Base-by-base conservation (phyloP, 495 filamentous ascomycete genomes). In the Astrothelium macrocarpum region DNA sequence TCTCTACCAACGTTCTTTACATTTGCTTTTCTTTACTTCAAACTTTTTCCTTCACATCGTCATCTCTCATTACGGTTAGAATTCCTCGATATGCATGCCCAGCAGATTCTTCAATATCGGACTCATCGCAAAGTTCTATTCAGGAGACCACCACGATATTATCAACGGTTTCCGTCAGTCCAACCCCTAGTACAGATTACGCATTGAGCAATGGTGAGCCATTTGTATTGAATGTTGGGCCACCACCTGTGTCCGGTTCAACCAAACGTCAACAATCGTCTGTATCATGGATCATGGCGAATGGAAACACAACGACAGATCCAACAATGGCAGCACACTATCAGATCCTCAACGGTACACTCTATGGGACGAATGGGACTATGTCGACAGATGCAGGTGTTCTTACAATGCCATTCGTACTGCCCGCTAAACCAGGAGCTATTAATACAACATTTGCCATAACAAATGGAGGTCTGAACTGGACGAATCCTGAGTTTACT, bases 221-320 rank as follows among this genome's bases (percentile, higher is more conserved):
- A 4, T 71, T 71, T 43, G 62, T 71, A 0, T n/a, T 71, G 23
- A 34, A 61, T 18, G 32, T 71, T 32, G 16, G 32, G 45, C 29
- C 29, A 12, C 5, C 7, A 36, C 26, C 28, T n/a, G 1, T 39
- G 4, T 61, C 39, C 9, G n/a, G 42, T 42, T 61, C 20, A 28
- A 16, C n/a, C 7, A 64, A 60, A 49, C 61, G 68, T 29, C 61
- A 66, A 53, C n/a, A 45, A 5, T 5, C 23, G 18, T 3, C 2
- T 9, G 26, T 20, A 9, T 42, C 58, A 1, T 71, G 34, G 23
- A 45, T 71, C 18, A 65, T 61, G 59, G 46, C 59, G 16, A 66
- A 71, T 45, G 69, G 69, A 25, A 65, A 67, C 43, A 71, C 69
- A 12, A 69, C 69, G n/a, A 66, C 60, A 2, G 61, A 65, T 25